Base-by-base conservation (phyloP, 2,329 filamentous ascomycete species). In the Colletotrichum filicis region DNA sequence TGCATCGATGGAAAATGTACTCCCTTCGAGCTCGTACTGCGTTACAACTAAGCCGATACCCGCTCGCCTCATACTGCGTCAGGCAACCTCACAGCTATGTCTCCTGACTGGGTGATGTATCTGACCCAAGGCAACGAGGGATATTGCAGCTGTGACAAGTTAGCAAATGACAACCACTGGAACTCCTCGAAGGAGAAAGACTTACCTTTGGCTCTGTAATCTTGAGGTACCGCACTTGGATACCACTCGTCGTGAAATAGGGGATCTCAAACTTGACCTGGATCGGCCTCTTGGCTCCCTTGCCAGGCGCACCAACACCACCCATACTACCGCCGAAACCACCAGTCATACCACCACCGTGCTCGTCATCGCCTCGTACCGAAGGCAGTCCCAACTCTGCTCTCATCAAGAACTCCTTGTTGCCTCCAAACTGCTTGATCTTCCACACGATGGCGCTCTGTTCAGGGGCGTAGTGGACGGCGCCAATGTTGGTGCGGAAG, bases 241-340 rank as follows among this genome's bases (percentile, higher is more conserved):
- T 99, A 76, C 97, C 97, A 85, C 94, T 97, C 3, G 97, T 99
- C n/a, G 97, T 99, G 82, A 99, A 99, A 85, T 99, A 99, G n/a
- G 97, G 97, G 80, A 99, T 99, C 87, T 99, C 97, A 82, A 99
- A 99, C 87, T 99, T 99, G 86, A 99, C 97, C 83, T 95, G 96
- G 79, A 99, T 99, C 1, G 97, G 97, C 77, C 97, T 88, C 89
- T 98, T 99, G 70, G 91, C 90, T 24, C 94, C 94, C 86, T 98
- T 98, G 71, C 91, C 92, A 24, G 85, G 83, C 5, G 91, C 89
- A n/a, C 90, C 92, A 32, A 97, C 91, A 76, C 96, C 96, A 72
- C 96, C 96, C 95, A 98, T 98, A 81, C 95, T 98, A 24, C 96
- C 96, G 75, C 96, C 96, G 79, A 98, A 98, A 0, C 96, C 96